Evolutionary conservation across 176 grass and related monocot species (phyloP).

Genomic region (Typha latifolia): DNA sequence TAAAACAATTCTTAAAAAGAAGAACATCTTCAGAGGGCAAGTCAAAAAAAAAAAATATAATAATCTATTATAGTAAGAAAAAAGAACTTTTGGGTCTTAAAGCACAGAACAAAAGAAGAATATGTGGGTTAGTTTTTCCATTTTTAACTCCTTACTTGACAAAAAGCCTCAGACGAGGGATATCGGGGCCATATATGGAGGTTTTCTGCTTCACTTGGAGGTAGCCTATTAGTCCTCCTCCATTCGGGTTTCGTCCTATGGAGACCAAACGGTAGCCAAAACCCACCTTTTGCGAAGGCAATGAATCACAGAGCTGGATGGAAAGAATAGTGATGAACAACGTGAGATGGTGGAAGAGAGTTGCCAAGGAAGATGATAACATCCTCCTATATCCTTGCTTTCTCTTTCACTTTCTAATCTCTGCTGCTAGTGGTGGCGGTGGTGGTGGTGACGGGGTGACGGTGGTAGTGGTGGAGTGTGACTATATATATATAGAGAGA

Average conservation of each 20-base stretch:
- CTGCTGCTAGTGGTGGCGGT: too few relatives aligned
- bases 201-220: slow-evolving; percentile 56
- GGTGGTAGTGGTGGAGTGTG: too few relatives aligned
- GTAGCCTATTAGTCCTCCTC: slow-evolving; percentile 48
- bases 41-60: too few relatives aligned
- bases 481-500: too few relatives aligned
- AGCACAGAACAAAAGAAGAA: too few relatives aligned
- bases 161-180: slow-evolving; percentile 75
- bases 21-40: too few relatives aligned
- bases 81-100: too few relatives aligned
- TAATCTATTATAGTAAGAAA: too few relatives aligned
- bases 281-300: slow-evolving; percentile 24
- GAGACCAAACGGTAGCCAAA: slow-evolving; percentile 68
- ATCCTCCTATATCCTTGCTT: background rate
- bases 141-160: slow-evolving; percentile 56
- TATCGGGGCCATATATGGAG: slow-evolving; percentile 77
- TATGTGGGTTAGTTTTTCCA: background rate
- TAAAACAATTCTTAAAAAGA: too few relatives aligned
- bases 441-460: too few relatives aligned
- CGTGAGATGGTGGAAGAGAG: background rate
- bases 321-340: background rate
- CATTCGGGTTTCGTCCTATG: slow-evolving; percentile 37
- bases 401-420: background rate
- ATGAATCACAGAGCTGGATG: too few relatives aligned
- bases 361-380: background rate